Conservation (phyloP, 257 asterid genomes). For the Linderniella brevidens region DNA sequence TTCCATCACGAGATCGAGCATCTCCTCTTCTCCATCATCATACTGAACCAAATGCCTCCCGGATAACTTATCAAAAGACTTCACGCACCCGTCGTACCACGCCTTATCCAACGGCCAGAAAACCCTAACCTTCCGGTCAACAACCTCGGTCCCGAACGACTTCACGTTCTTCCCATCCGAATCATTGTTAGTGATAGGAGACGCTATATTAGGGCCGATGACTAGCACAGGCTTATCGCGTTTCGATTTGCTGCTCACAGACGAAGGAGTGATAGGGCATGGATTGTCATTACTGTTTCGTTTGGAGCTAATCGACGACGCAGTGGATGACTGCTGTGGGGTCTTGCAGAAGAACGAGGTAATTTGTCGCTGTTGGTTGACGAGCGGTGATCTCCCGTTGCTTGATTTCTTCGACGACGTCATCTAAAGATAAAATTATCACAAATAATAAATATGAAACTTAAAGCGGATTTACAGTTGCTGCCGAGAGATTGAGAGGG, state of each 20-base stretch:
- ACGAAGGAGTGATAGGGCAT: constrained; percentile 30
- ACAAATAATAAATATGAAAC: background rate
- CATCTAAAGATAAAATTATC: constrained; percentile 12
- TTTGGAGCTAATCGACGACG: constrained; percentile 21
- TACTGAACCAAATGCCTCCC: constrained; percentile 79
- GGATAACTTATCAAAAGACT: constrained; percentile 40
- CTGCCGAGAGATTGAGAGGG: background rate
- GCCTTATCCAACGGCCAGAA: constrained; percentile 74
- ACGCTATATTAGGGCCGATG: constrained; percentile 18
- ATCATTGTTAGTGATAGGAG: constrained; percentile 20
- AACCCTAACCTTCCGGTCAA: constrained; percentile 40
- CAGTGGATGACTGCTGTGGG: constrained; percentile 21
- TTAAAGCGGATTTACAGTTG: background rate
- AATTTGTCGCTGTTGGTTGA: constrained; percentile 73
- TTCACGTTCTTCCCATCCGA: constrained; percentile 13
- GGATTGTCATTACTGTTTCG: constrained; percentile 19
- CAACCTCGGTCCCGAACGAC: constrained; percentile 42
- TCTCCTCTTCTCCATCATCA: constrained; percentile 78
- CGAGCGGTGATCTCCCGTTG: constrained; percentile 85
- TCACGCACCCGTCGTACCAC: constrained; percentile 74
- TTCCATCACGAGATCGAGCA: constrained; percentile 35
- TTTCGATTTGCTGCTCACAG: constrained; percentile 18
- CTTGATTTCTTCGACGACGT: constrained; percentile 34
- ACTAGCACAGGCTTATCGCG: constrained; percentile 36
- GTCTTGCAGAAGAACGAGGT: constrained; percentile 67